A percentile compares a stretch with the other conserved stretches of the same genome.
phyloP scores from a whole-genome alignment of 2,329 filamentous ascomycete genomes.

The Colletotrichum paranaense region DNA sequence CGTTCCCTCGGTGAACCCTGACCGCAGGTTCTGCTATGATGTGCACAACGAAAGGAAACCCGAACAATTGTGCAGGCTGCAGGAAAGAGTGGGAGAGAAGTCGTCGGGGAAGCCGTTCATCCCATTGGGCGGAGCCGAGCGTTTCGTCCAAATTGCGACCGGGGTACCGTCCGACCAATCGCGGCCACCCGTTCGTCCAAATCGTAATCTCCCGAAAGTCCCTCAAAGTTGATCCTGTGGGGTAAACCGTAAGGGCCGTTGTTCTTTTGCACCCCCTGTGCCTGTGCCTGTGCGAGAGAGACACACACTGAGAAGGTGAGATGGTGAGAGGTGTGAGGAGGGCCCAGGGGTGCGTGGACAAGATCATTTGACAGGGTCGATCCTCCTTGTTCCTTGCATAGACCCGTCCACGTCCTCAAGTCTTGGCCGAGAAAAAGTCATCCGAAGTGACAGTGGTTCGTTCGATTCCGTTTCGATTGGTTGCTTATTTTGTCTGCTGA shows the following conservation, averaged over 20 bases:
- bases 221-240: slow-evolving; percentile 13
- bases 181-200: slow-evolving; percentile 2
- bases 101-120: slow-evolving; percentile 27
- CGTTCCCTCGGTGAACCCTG: background rate
- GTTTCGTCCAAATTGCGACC: slow-evolving; percentile 32
- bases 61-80: background rate
- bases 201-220: slow-evolving; percentile 32
- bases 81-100: background rate
- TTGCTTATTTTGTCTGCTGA: background rate
- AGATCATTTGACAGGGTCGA: background rate
- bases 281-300: background rate
- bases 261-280: background rate
- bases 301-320: too few species aligned
- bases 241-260: too few species aligned
- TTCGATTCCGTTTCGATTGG: background rate
- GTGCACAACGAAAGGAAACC: background rate
- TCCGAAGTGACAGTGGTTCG: background rate
- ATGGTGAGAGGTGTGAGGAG: background rate
- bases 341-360: background rate
- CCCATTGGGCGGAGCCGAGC: slow-evolving; percentile 12
- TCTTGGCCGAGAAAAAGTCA: background rate
- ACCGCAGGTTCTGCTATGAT: background rate
- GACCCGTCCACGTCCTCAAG: background rate
- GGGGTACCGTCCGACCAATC: slow-evolving; percentile 8
- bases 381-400: background rate